Conservation (phyloP, 345 rosid species). For the Cardamine occulta region DNA sequence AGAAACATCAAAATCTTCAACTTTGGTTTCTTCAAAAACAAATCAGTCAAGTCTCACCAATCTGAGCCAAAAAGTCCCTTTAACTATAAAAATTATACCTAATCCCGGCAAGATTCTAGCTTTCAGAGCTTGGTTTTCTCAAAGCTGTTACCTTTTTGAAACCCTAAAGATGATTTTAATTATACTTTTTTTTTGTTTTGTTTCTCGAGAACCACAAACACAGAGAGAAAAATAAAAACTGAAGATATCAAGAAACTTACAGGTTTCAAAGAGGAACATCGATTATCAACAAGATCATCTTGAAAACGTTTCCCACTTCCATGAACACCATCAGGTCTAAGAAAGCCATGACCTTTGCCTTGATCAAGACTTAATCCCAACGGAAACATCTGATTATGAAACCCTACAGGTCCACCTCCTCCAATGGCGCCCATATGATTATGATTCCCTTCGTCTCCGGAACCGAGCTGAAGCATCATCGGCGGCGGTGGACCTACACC, state of each 20-base stretch:
- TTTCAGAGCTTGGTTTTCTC: background rate
- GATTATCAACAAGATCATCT: slow-evolving; percentile 68
- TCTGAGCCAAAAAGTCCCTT: background rate
- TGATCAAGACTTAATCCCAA: slow-evolving; percentile 87
- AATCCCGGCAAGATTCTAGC: background rate
- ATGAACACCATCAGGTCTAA: slow-evolving; percentile 74
- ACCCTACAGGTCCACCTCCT: slow-evolving; percentile 51
- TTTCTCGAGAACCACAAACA: slow-evolving; percentile 26
- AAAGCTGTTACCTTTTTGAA: slow-evolving; percentile 6
- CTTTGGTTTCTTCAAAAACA: slow-evolving; percentile 8
- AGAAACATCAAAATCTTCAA: background rate
- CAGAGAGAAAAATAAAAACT: background rate
- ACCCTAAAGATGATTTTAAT: slow-evolving; percentile 5
- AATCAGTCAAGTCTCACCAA: slow-evolving; percentile 5
- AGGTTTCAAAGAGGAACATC: slow-evolving; percentile 67
- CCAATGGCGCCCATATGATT: slow-evolving; percentile 42
- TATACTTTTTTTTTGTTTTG: background rate
- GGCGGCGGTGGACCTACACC: slow-evolving; percentile 49
- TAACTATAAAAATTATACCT: background rate
- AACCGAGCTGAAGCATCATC: slow-evolving; percentile 91
- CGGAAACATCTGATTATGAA: slow-evolving; percentile 75
- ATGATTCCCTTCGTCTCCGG: slow-evolving; percentile 56
- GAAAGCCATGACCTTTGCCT: slow-evolving; percentile 72
- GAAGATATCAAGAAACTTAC: slow-evolving; percentile 52
- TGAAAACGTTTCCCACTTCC: slow-evolving; percentile 78